Conservation (phyloP, 139 green algal species). For the Ostreobium quekettii region DNA sequence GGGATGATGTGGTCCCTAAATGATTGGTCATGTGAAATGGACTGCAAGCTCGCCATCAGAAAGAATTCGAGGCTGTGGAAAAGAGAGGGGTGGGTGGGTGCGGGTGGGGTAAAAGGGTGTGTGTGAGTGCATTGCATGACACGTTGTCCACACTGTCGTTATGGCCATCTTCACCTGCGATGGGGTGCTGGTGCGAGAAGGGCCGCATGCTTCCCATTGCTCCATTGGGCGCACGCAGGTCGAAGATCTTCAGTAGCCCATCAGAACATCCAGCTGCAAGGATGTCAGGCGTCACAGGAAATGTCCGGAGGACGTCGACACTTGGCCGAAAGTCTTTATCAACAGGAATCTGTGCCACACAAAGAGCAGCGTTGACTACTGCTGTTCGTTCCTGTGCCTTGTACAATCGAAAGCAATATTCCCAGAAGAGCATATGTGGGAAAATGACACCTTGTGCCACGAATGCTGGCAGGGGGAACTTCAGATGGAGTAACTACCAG, state of each 20-base stretch:
- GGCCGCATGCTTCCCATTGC: background rate
- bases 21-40: background rate
- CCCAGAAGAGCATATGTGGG: background rate
- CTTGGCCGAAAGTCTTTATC: background rate
- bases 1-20: too few relatives aligned
- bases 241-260: slow-evolving; percentile 5
- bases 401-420: background rate
- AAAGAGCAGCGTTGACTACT: too few relatives aligned
- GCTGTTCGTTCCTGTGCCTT: too few relatives aligned
- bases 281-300: background rate
- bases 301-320: slow-evolving; percentile 4
- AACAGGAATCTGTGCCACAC: slow-evolving; percentile 1
- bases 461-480: background rate
- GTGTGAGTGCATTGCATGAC: too few relatives aligned
- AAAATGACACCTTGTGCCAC: background rate
- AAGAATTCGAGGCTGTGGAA: background rate
- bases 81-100: background rate
- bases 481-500: background rate
- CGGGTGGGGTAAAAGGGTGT: background rate
- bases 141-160: too few relatives aligned
- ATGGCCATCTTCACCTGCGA: too few relatives aligned
- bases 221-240: background rate
- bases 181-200: background rate
- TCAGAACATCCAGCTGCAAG: background rate
- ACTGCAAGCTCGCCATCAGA: too few relatives aligned